These are phyloP conservation scores for Phytomonas francai DNA, from an alignment of 208 protist genomes.

Conservation along the genomic window DNA sequence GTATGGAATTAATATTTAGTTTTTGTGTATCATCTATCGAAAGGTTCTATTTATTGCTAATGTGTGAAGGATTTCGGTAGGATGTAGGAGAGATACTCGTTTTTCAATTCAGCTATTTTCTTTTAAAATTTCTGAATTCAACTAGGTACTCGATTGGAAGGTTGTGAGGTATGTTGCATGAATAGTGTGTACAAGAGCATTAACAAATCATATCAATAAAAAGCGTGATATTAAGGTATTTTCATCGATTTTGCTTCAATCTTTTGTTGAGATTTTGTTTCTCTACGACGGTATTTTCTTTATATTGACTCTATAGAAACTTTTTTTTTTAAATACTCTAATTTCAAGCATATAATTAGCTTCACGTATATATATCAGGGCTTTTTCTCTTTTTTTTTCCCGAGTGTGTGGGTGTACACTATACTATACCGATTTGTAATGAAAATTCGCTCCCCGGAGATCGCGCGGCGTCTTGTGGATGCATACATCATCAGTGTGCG, in stretches of 20 bases:
- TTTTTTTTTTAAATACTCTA: conserved; percentile 2
- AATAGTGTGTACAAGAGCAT: not conserved
- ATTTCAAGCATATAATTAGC: not conserved
- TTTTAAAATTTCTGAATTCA: not conserved
- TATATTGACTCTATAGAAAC: not conserved
- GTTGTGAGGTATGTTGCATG: not conserved
- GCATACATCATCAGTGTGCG: conserved; percentile 61
- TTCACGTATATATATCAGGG: not conserved
- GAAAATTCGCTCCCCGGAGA: conserved; percentile 19
- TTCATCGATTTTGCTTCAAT: not conserved
- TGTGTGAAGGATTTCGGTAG: not conserved
- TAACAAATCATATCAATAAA: not conserved
- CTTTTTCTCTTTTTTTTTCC: not conserved
- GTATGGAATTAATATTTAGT: not conserved
- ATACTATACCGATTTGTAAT: not conserved
- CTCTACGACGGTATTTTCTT: not conserved
- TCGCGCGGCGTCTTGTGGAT: conserved; percentile 41
- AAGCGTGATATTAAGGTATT: not conserved
- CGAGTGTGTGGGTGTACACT: conserved; percentile 1
- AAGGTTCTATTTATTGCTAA: not conserved
- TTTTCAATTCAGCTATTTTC: not conserved
- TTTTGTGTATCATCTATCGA: not conserved
- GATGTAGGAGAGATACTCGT: not conserved
- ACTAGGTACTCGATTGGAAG: not conserved
- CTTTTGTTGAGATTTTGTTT: not conserved